These are phyloP conservation scores for Solanum hybrid DNA, from an alignment of 305 asterid species.

Conservation along the genomic window DNA sequence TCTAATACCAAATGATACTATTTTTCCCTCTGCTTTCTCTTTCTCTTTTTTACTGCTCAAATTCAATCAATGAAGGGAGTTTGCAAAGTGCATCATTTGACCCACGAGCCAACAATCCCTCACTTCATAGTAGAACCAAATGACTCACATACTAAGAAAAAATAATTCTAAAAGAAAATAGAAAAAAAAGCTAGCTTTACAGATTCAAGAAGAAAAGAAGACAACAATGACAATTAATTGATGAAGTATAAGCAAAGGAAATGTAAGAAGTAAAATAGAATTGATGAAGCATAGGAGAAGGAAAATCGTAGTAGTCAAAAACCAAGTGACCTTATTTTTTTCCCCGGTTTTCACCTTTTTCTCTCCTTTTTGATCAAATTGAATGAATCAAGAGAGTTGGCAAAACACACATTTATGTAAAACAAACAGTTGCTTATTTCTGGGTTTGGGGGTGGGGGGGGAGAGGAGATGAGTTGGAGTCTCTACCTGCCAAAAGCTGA, in stretches of 20 bases:
- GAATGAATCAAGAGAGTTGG: not conserved
- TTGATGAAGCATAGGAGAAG: not conserved
- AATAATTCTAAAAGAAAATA: not conserved
- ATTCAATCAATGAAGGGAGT: not conserved
- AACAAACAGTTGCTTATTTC: not conserved
- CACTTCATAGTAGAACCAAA: not conserved
- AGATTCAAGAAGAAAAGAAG: not conserved
- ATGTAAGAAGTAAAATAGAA: not conserved
- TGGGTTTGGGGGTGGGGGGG: not conserved
- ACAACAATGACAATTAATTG: not conserved
- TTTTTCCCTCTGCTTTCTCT: not conserved
- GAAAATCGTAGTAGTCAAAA: not conserved
- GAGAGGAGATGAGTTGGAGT: not conserved
- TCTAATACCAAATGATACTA: not conserved
- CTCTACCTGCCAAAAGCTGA: constrained; percentile 89
- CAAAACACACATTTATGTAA: not conserved
- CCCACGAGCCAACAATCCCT: not conserved
- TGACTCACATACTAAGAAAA: not conserved
- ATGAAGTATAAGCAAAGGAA: not conserved
- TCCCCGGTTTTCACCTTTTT: not conserved
- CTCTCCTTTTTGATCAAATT: not conserved
- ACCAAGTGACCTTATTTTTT: not conserved
- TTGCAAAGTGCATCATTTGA: not conserved
- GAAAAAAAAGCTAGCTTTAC: not conserved
- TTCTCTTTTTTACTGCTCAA: not conserved